Percentiles rank a stretch among this genome's conserved stretches.
Evolutionary conservation across 805 yeast species (phyloP).

Genomic region (Pichia nakasei): DNA sequence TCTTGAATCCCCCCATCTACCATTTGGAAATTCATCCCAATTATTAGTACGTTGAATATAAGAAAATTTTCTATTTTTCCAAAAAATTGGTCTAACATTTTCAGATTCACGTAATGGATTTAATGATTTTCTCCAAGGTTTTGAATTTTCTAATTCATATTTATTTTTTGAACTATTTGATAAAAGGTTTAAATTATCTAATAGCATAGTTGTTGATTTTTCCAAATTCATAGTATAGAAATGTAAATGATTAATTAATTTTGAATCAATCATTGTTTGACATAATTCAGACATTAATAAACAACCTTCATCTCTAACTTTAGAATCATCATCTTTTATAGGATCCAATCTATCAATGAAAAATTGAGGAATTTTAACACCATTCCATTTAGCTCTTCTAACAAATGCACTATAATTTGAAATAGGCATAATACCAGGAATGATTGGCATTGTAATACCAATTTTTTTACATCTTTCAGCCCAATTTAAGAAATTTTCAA

Average conservation of each 20-base stretch:
- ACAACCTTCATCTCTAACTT: conserved; percentile 80
- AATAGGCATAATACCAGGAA: conserved; percentile 98
- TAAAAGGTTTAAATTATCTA: conserved; percentile 60
- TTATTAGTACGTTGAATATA: conserved; percentile 83
- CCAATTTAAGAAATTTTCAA: conserved; percentile 78
- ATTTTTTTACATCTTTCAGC: conserved; percentile 55
- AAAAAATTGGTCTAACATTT: conserved; percentile 86
- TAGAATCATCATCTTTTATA: conserved; percentile 81
- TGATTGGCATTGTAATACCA: conserved; percentile 78
- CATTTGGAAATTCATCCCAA: conserved; percentile 98
- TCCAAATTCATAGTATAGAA: conserved; percentile 97
- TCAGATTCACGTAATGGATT: conserved; percentile 75
- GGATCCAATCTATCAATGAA: conserved; percentile 68
- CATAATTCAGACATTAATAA: conserved; percentile 82
- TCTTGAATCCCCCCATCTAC: conserved; percentile 96
- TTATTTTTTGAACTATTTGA: conserved; percentile 17
- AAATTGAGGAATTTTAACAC: conserved; percentile 66
- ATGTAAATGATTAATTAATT: conserved; percentile 77
- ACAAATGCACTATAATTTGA: conserved; percentile 89
- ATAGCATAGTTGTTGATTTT: conserved; percentile 78
- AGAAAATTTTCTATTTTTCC: conserved; percentile 89
- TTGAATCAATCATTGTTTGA: conserved; percentile 55
- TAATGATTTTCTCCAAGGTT: conserved; percentile 91
- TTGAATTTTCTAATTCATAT: conserved; percentile 18
- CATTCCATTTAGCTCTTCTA: conserved; percentile 93